Evolutionary conservation across 176 grass and related monocot genomes (phyloP), one percentile per base, ranked within the genome.

Genomic region (Phoenix dactylifera): DNA sequence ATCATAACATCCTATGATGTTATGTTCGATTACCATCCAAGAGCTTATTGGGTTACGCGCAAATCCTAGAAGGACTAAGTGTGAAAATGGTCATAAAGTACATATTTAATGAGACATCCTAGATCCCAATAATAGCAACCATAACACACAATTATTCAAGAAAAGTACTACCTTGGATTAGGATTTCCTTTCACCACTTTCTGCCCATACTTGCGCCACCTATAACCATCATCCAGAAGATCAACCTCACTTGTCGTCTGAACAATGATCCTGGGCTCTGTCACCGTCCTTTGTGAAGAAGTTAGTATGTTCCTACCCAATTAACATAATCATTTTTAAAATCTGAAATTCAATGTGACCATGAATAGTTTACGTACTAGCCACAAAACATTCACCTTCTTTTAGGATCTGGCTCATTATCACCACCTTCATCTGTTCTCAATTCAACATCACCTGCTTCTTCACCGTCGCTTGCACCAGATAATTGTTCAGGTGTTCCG

Each of bases 161-260:
- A 20, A 18, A 19, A 17, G 49, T 18, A 44, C 63, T 85, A 96
- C 91, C 91, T 90, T 57, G 91, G 93, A 28, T 91, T 24, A 62
- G 93, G 93, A 77, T 97, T 97, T 72, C 93, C 87, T 85, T 97
- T 97, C 23, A 91, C 87, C 24, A 91, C 81, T 68, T 97, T 97
- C 53, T 97, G 87, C 28, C 93, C 84, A 70, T 97, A 91, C 54
- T 91, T 91, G 51, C 83, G 92, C 92, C 92, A 97, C 53, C 84
- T 86, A 55, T 80, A 97, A 17, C 92, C 92, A 76, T 97, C 87
- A 74, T 97, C 92, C 72, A 97, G 74, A 79, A 97, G 82, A 91
- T 97, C 92, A 75, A 97, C 81, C 70, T 83, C 83, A 59, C 92
- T 97, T 58, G 72, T 86, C 61, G 92, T 88, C 75, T 97, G 87